Evolutionary conservation across 2,329 filamentous ascomycete genomes (phyloP), one percentile per base, ranked within the genome.

Genomic region (Sarocladium strictum): DNA sequence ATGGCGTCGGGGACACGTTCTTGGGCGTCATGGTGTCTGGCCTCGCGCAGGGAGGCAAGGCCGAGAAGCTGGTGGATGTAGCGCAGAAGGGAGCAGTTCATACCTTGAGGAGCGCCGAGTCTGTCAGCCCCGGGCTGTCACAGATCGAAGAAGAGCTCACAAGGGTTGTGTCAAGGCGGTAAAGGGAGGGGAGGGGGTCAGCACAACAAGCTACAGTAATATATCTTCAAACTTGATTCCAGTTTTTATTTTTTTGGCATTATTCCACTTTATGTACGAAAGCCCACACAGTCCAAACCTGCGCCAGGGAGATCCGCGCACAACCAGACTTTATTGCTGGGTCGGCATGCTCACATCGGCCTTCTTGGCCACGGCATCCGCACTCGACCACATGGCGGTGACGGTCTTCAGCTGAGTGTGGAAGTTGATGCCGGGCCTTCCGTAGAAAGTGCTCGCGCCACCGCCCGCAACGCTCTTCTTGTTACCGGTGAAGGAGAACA

Each of bases 401-500:
- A 99, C 94, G 2, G 94, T 99, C 88, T 99, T 97, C 67, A 89
- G 82, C 75, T 97, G 94, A 2, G 94, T 99, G 73, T 96, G 97
- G 69, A 99, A 99, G 67, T 89, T 86, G 68, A 99, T 73, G 23
- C 93, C 94, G 1, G 91, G 90, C 72, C 89, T 88, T 61, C 94
- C 94, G 73, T 99, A 99, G 70, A 99, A 97, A 15, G 91, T 96
- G 74, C 83, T 96, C 35, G 89, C 88, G 58, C 94, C 93, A 53
- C 92, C 92, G 54, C 93, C 94, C 1, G 94, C 94, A 55, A 97
- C 79, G 65, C 85, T 90, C 80, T 88, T 92, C 85, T 99, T 93
- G 76, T 87, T 87, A 43, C 84, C 85, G 26, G 84, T 87, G 69
- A 88, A 87, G 55, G 80, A 84, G 72, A 87, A 87, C 79, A 87